phyloP scores from a whole-genome alignment of 2,329 filamentous ascomycete genomes.

The Neonectria punicea region DNA sequence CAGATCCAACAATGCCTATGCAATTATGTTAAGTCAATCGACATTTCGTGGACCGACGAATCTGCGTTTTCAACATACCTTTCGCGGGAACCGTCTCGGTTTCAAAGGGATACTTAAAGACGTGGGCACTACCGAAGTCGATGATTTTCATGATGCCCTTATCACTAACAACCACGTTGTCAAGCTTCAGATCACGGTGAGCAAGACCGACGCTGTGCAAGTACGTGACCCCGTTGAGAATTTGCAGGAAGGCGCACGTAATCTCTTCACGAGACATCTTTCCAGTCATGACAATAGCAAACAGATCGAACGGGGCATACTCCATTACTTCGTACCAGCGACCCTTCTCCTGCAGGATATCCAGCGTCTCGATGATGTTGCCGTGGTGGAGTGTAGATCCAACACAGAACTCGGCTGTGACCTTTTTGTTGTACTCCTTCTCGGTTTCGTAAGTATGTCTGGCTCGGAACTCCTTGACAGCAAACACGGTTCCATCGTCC shows the following conservation, averaged over 20 bases:
- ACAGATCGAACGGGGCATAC: slow-evolving; percentile 94
- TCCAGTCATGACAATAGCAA: slow-evolving; percentile 98
- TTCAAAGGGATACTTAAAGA: slow-evolving; percentile 98
- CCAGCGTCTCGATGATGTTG: slow-evolving; percentile 97
- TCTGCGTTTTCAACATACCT: slow-evolving; percentile 40
- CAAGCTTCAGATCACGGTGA: slow-evolving; percentile 93
- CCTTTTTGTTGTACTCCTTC: slow-evolving; percentile 96
- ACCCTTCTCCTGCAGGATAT: slow-evolving; percentile 93
- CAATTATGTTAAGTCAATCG: slow-evolving; percentile 30
- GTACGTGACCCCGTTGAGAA: slow-evolving; percentile 93
- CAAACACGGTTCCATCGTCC: slow-evolving; percentile 92
- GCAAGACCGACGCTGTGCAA: slow-evolving; percentile 94
- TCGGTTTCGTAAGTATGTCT: slow-evolving; percentile 93
- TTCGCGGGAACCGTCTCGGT: slow-evolving; percentile 63
- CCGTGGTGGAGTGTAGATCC: slow-evolving; percentile 96
- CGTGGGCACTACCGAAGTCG: slow-evolving; percentile 96
- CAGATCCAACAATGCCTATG: slow-evolving; percentile 77
- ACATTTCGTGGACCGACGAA: background rate
- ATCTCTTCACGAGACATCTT: slow-evolving; percentile 95
- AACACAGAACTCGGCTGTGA: slow-evolving; percentile 98
- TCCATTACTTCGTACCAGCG: slow-evolving; percentile 99
- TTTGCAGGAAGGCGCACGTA: slow-evolving; percentile 91
- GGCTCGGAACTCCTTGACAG: slow-evolving; percentile 95
- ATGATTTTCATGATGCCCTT: slow-evolving; percentile 99
- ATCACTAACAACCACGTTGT: slow-evolving; percentile 97